Base-by-base conservation (phyloP, 176 grass and related monocot genomes). In the Olyra latifolia region DNA sequence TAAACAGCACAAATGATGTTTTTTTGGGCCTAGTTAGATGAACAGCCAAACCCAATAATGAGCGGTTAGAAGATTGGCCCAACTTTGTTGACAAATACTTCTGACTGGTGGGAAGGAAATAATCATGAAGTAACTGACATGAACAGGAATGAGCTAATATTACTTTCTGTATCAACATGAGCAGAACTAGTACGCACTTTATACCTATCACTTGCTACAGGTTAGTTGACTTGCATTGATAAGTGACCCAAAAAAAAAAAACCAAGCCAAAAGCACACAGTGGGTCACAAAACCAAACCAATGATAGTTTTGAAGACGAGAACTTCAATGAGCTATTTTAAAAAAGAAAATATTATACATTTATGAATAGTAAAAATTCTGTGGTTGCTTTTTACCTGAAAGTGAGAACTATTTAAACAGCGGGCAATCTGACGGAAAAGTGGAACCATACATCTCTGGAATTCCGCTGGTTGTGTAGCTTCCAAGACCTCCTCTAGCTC, bases 401-500 rank as follows among this genome's bases (percentile, higher is more conserved):
- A 93, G 63, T 93, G 91, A 40, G 69, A 85, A 82, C 91, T 93
- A 50, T 84, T 88, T 68, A 93, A 82, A 69, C 91, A 93, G 40
- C 82, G 84, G 55, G 78, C 85, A 3, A 93, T 87, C 78, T 93
- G 91, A 39, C 49, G 82, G 80, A 90, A 93, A 74, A 93, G 82
- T 46, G 78, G 85, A 7, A 90, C 82, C 91, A 93, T 93, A 61
- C 87, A 93, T 82, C 85, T 84, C 78, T 90, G 91, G 62, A 93
- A 93, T 64, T 93, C 91, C 67, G 91, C 73, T 82, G 82, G 41
- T 66, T 93, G 91, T 59, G 88, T 90, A 62, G 85, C 82, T 75
- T 93, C 91, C 69, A 93, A 38, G 29, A 93, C 71, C 62, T 93
- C 91, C 70, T 93, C 91, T 66, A 93, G 66, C 82, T 93, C 91